Conservation (phyloP, 1,284 basidiomycete species). For the Tilletia setariae region DNA sequence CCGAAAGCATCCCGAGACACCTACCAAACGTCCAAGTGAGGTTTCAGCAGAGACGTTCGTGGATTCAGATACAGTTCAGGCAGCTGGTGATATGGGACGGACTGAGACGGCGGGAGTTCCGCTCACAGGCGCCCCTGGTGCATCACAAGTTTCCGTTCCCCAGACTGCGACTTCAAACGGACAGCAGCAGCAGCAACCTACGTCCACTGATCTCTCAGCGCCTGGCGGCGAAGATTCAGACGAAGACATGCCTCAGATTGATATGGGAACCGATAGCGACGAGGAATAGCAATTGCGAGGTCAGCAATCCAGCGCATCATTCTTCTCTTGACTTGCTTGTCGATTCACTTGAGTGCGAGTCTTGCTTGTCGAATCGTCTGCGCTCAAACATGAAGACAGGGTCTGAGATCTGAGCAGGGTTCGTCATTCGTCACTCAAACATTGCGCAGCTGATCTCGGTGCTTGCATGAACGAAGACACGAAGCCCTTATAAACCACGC, state of each 20-base stretch:
- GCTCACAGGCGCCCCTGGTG: too few species aligned
- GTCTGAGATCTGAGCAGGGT: too few species aligned
- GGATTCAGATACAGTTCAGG: background rate
- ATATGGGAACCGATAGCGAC: background rate
- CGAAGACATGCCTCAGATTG: constrained; percentile 12
- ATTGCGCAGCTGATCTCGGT: too few species aligned
- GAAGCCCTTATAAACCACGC: background rate
- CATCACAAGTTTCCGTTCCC: too few species aligned
- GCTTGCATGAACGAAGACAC: background rate
- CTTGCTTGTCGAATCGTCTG: too few species aligned
- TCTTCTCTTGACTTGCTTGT: too few species aligned
- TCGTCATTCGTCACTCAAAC: too few species aligned
- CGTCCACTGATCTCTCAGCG: background rate
- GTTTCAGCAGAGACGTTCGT: background rate
- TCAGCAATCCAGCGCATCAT: too few species aligned
- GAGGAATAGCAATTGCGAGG: background rate
- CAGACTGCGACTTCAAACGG: background rate
- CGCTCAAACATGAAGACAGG: too few species aligned
- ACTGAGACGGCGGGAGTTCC: too few species aligned
- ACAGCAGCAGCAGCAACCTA: background rate
- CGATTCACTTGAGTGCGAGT: too few species aligned
- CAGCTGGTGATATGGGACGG: background rate
- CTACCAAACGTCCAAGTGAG: background rate
- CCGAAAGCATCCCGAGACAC: background rate
- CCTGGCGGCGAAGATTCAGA: background rate